Evolutionary conservation across 495 filamentous ascomycete genomes (phyloP).

Genomic region (Copromyces sp.): DNA sequence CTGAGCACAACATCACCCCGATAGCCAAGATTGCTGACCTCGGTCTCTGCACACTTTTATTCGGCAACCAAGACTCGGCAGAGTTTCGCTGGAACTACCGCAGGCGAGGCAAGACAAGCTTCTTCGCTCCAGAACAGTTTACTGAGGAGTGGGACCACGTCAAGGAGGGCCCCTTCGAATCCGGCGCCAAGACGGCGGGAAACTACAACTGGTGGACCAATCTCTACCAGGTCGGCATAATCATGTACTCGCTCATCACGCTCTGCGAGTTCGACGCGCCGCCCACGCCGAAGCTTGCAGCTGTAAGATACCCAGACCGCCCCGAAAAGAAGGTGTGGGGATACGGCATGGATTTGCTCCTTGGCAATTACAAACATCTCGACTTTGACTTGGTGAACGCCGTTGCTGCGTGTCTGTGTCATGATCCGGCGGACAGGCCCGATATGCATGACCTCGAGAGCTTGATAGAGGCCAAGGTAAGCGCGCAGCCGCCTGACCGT

Average conservation of each 20-base stretch:
- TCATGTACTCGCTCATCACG: constrained; percentile 3
- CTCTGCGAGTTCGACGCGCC: neutral
- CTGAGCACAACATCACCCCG: neutral
- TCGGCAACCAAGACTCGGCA: neutral
- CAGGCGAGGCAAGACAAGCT: neutral
- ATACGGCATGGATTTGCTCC: constrained; percentile 1
- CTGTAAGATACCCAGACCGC: neutral
- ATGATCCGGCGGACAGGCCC: neutral
- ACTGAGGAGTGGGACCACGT: constrained; percentile 11
- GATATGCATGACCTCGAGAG: neutral
- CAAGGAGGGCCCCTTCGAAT: neutral
- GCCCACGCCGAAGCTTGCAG: neutral
- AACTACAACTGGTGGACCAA: constrained; percentile 9
- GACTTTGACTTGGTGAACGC: constrained; percentile 1
- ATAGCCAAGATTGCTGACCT: constrained; percentile 5
- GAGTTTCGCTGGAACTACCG: neutral
- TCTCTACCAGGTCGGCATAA: constrained; percentile 7
- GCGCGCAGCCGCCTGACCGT: neutral
- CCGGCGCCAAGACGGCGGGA: neutral
- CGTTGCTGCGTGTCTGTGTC: neutral
- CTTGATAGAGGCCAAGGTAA: neutral
- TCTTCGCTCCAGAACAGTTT: constrained; percentile 5
- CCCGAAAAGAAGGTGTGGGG: neutral
- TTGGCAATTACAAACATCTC: neutral
- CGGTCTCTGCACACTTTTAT: neutral